Base-by-base conservation (phyloP, 495 filamentous ascomycete species). In the Glutinoglossum americanum region DNA sequence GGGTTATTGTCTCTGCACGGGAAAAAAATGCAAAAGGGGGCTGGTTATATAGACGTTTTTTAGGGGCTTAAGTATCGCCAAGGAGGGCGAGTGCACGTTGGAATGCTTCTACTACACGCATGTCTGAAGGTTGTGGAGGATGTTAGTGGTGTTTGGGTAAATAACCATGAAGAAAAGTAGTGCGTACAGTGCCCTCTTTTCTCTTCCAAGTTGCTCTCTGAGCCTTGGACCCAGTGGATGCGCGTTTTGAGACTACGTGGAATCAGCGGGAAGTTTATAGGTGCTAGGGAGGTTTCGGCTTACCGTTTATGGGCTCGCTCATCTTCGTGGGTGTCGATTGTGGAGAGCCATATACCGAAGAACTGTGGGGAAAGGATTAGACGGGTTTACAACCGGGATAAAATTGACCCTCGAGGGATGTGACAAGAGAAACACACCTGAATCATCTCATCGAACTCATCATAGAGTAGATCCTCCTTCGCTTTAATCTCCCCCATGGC, bases 71-170 rank as follows among this genome's bases (percentile, higher is more conserved):
- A 10, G 1, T 3, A 19, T 45, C 41, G 41, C 71, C 71, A 32
- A 90, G 70, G 26, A 90, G 74, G 7, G 80, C 78, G 26, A 90
- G 69, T 51, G 86, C 86, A 66, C 74, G 87, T 64, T 89, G 78
- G 64, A 92, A 92, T 30, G 86, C 86, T 62, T 79, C 76, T 10
- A 92, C 84, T 44, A 92, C 86, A 62, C 85, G 76, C 47, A 73
- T 72, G 64, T 88, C 84, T 87, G 60, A 10, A 15, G 13, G 17
- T 2, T 0, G 1, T 27, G 55, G 19, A 26, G 6, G 21, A n/a
- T 4, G 44, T 23, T 28, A 35, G 21, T 33, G 11, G 21, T 30
- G 44, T 23, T n/a, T 39, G 17, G 32, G 8, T 59, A 21, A n/a
- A 21, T 6, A 55, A 56, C 45, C 54, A 48, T 26, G 47, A 49